Percentiles rank a stretch among this genome's conserved stretches.
Conservation (phyloP, 2,329 filamentous ascomycete genomes). For the Apiospora aurea region DNA sequence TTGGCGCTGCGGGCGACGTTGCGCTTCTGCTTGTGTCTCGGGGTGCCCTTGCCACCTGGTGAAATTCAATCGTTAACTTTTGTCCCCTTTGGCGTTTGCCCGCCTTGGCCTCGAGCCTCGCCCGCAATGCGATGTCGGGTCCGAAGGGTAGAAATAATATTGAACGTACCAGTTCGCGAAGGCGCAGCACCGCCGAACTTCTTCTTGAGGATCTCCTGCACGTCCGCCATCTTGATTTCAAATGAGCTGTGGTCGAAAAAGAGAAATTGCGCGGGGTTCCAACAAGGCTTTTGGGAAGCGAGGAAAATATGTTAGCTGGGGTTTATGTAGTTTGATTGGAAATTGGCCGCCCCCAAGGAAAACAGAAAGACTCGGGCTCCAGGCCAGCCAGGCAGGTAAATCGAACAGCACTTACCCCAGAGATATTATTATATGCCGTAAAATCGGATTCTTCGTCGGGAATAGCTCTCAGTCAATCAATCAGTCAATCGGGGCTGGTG, state of each 20-base stretch:
- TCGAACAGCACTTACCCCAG: constrained; percentile 31
- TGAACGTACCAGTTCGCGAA: constrained; percentile 43
- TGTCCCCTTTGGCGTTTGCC: neutral
- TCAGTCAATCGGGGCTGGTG: constrained; percentile 28
- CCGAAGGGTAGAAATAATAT: neutral
- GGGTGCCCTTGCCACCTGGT: constrained; percentile 92
- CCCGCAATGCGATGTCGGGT: constrained; percentile 17
- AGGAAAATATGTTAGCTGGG: constrained; percentile 22
- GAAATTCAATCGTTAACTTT: constrained; percentile 7
- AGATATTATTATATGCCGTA: constrained; percentile 31
- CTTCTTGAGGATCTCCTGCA: constrained; percentile 52
- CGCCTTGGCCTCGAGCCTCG: neutral
- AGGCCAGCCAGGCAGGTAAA: constrained; percentile 11
- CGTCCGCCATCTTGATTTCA: constrained; percentile 45
- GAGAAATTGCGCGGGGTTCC: constrained; percentile 22
- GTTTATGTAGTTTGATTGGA: constrained; percentile 21
- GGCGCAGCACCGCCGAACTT: constrained; percentile 45
- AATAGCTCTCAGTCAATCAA: constrained; percentile 29
- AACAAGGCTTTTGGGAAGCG: constrained; percentile 22
- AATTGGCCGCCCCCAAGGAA: constrained; percentile 10
- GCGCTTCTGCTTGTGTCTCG: constrained; percentile 98
- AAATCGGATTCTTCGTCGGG: constrained; percentile 27
- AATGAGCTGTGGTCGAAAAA: constrained; percentile 24
- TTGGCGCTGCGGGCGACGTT: constrained; percentile 89
- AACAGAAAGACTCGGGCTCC: constrained; percentile 4